Percentiles rank a stretch among this genome's conserved stretches.
Evolutionary conservation across 2,329 filamentous ascomycete species (phyloP).

Genomic region (Diaporthe australafricana): DNA sequence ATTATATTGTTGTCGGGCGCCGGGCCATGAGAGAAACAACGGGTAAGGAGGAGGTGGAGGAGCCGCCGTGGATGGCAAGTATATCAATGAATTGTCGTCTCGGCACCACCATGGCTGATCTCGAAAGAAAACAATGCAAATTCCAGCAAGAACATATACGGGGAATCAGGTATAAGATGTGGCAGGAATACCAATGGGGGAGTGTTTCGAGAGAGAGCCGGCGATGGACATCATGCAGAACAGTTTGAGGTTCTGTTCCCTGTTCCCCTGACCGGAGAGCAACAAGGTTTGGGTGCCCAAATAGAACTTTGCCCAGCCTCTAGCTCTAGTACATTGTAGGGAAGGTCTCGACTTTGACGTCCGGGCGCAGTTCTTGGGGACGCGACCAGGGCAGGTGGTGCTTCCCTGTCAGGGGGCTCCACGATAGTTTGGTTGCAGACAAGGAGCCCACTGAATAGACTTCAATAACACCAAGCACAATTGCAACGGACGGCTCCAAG

Average conservation of each 20-base stretch:
- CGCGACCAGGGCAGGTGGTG: constrained; percentile 1
- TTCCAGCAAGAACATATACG: neutral
- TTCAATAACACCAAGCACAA: constrained; percentile 2
- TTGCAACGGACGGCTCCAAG: neutral
- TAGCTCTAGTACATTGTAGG: neutral
- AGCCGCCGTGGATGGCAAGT: constrained; percentile 6
- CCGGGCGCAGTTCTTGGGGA: constrained; percentile 7
- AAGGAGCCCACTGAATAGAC: constrained; percentile 20
- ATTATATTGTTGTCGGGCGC: constrained; percentile 15
- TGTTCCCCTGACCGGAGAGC: neutral
- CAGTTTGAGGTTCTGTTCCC: constrained; percentile 27
- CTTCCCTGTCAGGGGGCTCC: constrained; percentile 14
- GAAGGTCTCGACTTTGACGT: constrained; percentile 21
- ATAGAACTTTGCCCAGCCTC: constrained; percentile 18
- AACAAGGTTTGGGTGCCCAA: constrained; percentile 15
- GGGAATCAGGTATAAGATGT: constrained; percentile 8
- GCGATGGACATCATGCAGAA: constrained; percentile 4
- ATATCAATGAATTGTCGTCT: constrained; percentile 5
- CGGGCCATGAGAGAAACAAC: constrained; percentile 14
- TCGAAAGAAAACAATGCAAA: neutral
- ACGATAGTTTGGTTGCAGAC: constrained; percentile 5
- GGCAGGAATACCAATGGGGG: neutral
- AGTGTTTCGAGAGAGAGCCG: constrained; percentile 27
- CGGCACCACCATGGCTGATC: neutral
- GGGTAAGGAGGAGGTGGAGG: neutral